Percentiles rank a stretch among this genome's conserved stretches.
Evolutionary conservation across 1,284 basidiomycete genomes (phyloP).

Genomic region (Inonotus hispidus): DNA sequence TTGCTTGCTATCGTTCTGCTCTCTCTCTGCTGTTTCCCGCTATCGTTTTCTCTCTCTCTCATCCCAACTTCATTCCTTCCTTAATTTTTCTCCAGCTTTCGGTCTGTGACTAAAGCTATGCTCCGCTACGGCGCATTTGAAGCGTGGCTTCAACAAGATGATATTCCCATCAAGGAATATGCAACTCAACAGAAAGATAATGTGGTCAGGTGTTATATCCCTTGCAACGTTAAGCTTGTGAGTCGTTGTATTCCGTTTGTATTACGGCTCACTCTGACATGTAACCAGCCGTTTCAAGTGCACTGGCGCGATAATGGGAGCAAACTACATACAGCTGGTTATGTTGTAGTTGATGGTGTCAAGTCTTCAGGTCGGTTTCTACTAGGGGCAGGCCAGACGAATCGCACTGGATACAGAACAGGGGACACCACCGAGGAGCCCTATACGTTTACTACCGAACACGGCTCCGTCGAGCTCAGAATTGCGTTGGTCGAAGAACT

Average conservation of each 20-base stretch:
- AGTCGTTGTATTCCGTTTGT: constrained; percentile 13
- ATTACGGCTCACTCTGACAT: constrained; percentile 5
- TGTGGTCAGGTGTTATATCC: constrained; percentile 59
- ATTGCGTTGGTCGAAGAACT: constrained; percentile 42
- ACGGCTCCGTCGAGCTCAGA: constrained; percentile 49
- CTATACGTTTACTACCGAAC: constrained; percentile 49
- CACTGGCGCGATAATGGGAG: constrained; percentile 58
- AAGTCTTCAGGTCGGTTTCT: constrained; percentile 55
- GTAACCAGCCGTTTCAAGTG: constrained; percentile 46
- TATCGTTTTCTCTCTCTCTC: constrained; percentile 10
- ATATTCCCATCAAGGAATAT: constrained; percentile 44
- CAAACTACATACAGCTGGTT: constrained; percentile 45
- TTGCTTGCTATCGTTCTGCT: constrained; percentile 10
- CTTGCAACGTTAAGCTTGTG: constrained; percentile 52
- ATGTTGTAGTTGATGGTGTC: constrained; percentile 54
- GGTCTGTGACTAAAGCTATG: constrained; percentile 30
- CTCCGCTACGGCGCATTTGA: constrained; percentile 54
- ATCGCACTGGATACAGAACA: constrained; percentile 41
- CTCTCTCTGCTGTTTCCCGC: constrained; percentile 10
- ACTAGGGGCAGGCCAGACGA: constrained; percentile 44
- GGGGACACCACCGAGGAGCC: constrained; percentile 44
- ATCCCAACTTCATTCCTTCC: not conserved
- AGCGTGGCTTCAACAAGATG: constrained; percentile 56
- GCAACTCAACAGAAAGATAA: constrained; percentile 37
- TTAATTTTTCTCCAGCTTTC: not conserved